Base-by-base conservation (phyloP, 306 rosid species). In the Styphnolobium japonicum region DNA sequence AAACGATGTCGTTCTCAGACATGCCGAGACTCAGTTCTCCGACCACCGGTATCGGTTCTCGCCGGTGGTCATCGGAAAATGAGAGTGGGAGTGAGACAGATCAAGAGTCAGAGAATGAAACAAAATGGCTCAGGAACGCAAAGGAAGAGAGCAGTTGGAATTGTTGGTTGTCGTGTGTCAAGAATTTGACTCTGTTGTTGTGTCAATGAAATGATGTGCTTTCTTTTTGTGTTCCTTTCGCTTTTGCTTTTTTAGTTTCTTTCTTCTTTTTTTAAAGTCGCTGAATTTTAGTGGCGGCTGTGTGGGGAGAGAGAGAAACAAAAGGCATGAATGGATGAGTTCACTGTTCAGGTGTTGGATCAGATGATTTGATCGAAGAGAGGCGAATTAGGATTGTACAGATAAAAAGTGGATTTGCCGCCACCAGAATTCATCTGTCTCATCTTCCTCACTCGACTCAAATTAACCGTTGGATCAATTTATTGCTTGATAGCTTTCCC, bases 1-100 rank as follows among this genome's bases (percentile, higher is more conserved):
- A 61, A 1, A 77, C 82, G 9, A 67, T 84, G 80, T 72, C 87
- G 87, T 74, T 82, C 21, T 87, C 94, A 49, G 92, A 80, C 94
- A 92, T 92, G 81, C 57, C 25, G 77, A n/a, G 46, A 22, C 29
- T 14, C 64, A 75, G 66, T 76, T 84, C 78, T 84, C 84, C 71
- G 71, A 71, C 84, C n/a, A n/a, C n/a, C 73, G 73, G 70, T 51
- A 57, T 23, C 39, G 5, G 57, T 56, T 75, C 22, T 70, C 82
- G 71, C 80, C 83, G 87, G 80, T 76, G 81, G 55, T 86, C 97
- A 92, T 92, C 89, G 91, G 90, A 83, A 76, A 84, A 53, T 46
- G n/a, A n/a, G n/a, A n/a, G n/a, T 78, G 39, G 46, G 67, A 51
- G 21, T 53, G 29, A 16, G n/a, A n/a, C n/a, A n/a, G 64, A 8